These are phyloP conservation scores for Phialophora macrospora DNA, from an alignment of 2,329 filamentous ascomycete genomes.

Conservation along the genomic window DNA sequence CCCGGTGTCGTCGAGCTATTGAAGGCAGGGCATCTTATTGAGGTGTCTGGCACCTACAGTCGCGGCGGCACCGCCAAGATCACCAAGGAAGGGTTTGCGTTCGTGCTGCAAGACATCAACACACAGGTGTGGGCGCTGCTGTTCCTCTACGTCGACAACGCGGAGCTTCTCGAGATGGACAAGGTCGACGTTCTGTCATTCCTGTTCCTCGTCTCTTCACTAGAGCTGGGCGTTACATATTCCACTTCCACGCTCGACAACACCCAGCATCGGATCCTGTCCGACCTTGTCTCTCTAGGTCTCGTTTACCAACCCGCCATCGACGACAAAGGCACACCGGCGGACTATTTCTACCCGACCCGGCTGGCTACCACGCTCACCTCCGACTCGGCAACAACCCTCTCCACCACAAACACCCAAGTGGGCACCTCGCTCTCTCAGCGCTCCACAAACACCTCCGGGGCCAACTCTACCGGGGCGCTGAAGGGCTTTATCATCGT, in stretches of 20 bases:
- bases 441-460: conserved; percentile 32
- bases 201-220: conserved; percentile 89
- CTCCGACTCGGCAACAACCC: conserved; percentile 69
- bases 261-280: conserved; percentile 85
- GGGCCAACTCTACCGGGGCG: conserved; percentile 32
- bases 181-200: conserved; percentile 94
- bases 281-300: conserved; percentile 87
- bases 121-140: conserved; percentile 96
- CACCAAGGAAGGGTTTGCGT: conserved; percentile 91
- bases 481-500: conserved; percentile 81
- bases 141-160: conserved; percentile 88
- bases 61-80: conserved; percentile 67
- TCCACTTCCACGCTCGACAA: conserved; percentile 81
- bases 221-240: conserved; percentile 91
- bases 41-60: conserved; percentile 48
- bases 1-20: conserved; percentile 84
- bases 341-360: conserved; percentile 77
- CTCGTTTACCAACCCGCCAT: conserved; percentile 70
- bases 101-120: conserved; percentile 91
- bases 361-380: conserved; percentile 93
- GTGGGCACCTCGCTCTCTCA: conserved; percentile 66
- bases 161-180: conserved; percentile 75
- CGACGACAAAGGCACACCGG: conserved; percentile 41
- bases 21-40: conserved; percentile 78
- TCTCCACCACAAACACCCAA: conserved; percentile 71